Evolutionary conservation across 2,329 filamentous ascomycete species (phyloP), one percentile per base, ranked within the genome.

Genomic region (Neonectria punicea): DNA sequence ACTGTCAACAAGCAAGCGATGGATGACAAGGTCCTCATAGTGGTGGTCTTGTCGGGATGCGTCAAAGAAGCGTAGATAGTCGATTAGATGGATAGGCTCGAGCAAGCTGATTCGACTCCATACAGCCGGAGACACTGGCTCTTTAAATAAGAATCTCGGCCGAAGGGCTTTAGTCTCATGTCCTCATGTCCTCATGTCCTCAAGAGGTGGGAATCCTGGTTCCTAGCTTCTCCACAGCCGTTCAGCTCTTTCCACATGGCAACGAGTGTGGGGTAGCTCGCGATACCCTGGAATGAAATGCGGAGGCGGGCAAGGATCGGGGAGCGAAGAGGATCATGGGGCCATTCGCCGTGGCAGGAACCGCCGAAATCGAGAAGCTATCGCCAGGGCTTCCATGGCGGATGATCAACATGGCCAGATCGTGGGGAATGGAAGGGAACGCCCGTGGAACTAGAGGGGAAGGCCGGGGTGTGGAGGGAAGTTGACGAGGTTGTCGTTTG

Each of bases 221-320:
- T 50, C 30, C 58, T 49, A 32, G 41, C 20, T 50, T 51, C 51
- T 13, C 51, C 58, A 56, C 53, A 28, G 10, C 32, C 43, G 32
- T 50, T 55, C 58, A 61, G 58, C 51, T 56, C 51, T 20, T 61
- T 30, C 41, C 58, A 56, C 58, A 56, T 61, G 51, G 53, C 34
- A 18, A 55, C 13, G 51, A 56, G 20, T 61, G 58, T 56, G 58
- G 58, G 58, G 58, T 50, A 55, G 22, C 41, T 32, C 14, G 44
- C 43, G 41, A 51, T 30, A 32, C 11, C 44, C 46, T 18, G 28
- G 36, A 30, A 25, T 41, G 28, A 36, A 54, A 53, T 50, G 44
- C 55, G 55, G 43, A 58, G 41, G 25, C 18, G 16, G 16, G 16
- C 16, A 50, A 50, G 28, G 47, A 32, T 50, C 9, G 28, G 20